phyloP scores from a whole-genome alignment of 129 eudicot genomes.

The Oenanthe sinensis region DNA sequence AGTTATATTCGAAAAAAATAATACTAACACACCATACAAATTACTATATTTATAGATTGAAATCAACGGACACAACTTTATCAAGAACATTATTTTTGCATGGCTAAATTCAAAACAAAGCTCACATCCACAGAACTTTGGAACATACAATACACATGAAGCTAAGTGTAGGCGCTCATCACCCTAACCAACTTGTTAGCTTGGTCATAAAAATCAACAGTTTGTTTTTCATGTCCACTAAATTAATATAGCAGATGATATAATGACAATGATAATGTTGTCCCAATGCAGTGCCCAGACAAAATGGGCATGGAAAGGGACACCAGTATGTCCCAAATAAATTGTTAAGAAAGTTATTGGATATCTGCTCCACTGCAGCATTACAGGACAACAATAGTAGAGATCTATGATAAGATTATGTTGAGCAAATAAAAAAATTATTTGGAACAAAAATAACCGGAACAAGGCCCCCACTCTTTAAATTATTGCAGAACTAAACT shows the following conservation, averaged over 20 bases:
- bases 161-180: background rate
- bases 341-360: background rate
- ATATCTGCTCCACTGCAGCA: slow-evolving; percentile 6
- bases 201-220: background rate
- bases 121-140: background rate
- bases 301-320: slow-evolving; percentile 4
- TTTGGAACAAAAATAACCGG: background rate
- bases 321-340: background rate
- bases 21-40: background rate
- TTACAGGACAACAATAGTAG: background rate
- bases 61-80: background rate
- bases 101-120: background rate
- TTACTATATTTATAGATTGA: background rate
- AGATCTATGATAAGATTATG: background rate
- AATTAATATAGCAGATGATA: background rate
- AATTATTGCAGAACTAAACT: background rate
- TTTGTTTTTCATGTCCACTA: slow-evolving; percentile 2
- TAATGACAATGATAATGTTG: background rate
- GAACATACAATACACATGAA: background rate
- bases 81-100: background rate
- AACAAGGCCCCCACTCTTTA: background rate
- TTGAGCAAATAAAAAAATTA: background rate
- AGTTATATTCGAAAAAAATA: no score
- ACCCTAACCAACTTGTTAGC: background rate
- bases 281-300: background rate